These are phyloP conservation scores for Fusarium sororula DNA, from an alignment of 2,329 filamentous ascomycete species.

Conservation along the genomic window DNA sequence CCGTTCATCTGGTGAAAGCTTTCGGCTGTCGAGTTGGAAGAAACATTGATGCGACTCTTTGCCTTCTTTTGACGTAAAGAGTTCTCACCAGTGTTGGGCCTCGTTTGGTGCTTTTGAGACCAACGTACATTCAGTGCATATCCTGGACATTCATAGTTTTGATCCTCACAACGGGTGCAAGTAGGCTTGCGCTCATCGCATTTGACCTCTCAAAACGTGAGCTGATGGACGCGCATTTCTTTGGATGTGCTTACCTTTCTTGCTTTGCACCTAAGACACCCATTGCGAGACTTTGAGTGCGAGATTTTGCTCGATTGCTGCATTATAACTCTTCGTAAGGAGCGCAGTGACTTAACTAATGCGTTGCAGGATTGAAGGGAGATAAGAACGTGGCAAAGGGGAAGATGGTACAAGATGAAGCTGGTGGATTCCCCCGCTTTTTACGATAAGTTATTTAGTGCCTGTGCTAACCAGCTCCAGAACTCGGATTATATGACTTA, in stretches of 20 bases:
- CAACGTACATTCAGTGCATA: neutral
- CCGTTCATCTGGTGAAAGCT: neutral
- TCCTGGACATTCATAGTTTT: neutral
- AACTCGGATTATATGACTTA: neutral
- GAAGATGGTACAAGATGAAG: too few species aligned
- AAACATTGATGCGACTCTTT: neutral
- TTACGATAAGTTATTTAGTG: neutral
- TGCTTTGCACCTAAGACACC: neutral
- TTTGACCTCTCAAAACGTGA: neutral
- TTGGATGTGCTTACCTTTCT: neutral
- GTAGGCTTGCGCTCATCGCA: neutral
- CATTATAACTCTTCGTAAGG: neutral
- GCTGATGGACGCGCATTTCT: fast-evolving
- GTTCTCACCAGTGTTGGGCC: neutral
- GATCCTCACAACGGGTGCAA: neutral
- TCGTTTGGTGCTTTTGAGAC: neutral
- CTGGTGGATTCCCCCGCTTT: neutral
- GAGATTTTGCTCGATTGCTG: neutral
- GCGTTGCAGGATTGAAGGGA: neutral
- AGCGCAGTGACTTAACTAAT: neutral
- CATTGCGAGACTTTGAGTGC: neutral
- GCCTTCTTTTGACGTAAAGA: neutral
- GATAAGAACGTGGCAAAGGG: neutral
- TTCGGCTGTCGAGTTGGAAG: neutral
- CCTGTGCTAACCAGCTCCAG: neutral